Conservation (phyloP, 2,329 filamentous ascomycete species). For the Calonectria pauciramosa region DNA sequence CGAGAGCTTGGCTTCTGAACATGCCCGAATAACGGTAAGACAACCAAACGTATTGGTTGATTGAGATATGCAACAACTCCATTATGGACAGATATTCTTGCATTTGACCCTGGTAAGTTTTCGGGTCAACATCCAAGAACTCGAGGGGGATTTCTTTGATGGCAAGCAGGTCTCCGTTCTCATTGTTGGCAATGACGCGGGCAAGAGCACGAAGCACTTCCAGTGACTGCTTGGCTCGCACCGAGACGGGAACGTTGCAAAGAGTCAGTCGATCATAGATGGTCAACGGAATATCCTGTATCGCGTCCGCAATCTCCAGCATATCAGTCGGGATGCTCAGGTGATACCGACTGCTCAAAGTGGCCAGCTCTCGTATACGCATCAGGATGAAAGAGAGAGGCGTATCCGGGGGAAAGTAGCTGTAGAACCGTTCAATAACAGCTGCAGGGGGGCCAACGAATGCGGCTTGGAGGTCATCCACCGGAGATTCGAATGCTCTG, state of each 20-base stretch:
- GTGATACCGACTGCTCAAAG: constrained; percentile 76
- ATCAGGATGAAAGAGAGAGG: constrained; percentile 87
- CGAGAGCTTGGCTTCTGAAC: constrained; percentile 81
- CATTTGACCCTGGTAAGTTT: constrained; percentile 51
- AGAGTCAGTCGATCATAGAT: constrained; percentile 83
- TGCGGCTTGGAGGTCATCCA: constrained; percentile 76
- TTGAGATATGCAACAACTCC: constrained; percentile 83
- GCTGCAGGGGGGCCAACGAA: constrained; percentile 80
- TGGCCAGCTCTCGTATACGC: constrained; percentile 78
- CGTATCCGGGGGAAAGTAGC: constrained; percentile 84
- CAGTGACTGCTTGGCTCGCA: constrained; percentile 63
- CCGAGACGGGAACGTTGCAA: constrained; percentile 75
- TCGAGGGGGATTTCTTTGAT: constrained; percentile 80
- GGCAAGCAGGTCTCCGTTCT: constrained; percentile 77
- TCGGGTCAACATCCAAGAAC: constrained; percentile 75
- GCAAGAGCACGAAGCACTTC: constrained; percentile 75
- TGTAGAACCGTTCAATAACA: constrained; percentile 81
- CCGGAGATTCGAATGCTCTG: constrained; percentile 72
- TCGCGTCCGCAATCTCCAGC: constrained; percentile 77
- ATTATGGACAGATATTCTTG: constrained; percentile 75
- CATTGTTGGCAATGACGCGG: constrained; percentile 76
- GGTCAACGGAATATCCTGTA: constrained; percentile 79
- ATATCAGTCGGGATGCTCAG: constrained; percentile 71
- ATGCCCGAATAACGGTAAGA: constrained; percentile 89
- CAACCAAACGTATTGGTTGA: constrained; percentile 93